phyloP scores from a whole-genome alignment of 768 basidiomycete genomes.

The Bullera alba region DNA sequence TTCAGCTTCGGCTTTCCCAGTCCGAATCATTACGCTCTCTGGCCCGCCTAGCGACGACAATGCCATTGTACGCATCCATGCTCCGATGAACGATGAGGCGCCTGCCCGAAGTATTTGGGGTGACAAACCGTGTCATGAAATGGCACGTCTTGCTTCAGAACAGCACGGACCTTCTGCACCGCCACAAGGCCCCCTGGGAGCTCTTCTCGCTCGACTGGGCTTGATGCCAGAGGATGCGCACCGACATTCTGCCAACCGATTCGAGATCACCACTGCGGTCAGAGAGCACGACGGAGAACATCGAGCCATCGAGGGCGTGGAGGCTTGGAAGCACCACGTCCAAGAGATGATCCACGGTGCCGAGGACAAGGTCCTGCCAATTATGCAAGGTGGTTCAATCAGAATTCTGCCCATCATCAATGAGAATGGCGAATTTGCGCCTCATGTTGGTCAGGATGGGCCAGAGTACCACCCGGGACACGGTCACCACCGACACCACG shows the following conservation, averaged over 20 bases:
- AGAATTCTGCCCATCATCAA: conserved; percentile 7
- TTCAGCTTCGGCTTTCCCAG: too few relatives aligned
- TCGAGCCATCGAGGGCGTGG: conserved; percentile 1
- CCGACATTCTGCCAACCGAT: too few relatives aligned
- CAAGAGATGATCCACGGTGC: conserved; percentile 6
- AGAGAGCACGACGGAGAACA: neutral
- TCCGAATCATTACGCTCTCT: too few relatives aligned
- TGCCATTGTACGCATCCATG: too few relatives aligned
- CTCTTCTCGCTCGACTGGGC: conserved; percentile 1
- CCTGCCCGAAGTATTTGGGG: too few relatives aligned
- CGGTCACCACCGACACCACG: neutral
- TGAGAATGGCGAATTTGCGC: neutral
- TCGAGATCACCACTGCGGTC: neutral
- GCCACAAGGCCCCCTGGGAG: conserved; percentile 4
- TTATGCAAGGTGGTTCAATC: conserved; percentile 13
- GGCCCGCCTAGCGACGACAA: too few relatives aligned
- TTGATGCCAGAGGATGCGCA: neutral
- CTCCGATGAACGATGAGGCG: too few relatives aligned
- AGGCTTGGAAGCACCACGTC: conserved; percentile 3
- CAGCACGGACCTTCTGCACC: too few relatives aligned
- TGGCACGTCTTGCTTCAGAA: too few relatives aligned
- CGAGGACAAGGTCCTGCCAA: conserved; percentile 4
- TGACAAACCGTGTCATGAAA: too few relatives aligned
- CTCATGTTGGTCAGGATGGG: conserved; percentile 4
- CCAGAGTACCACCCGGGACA: neutral